Base-by-base conservation (phyloP, 805 yeast species). In the Torulaspora quercuum region DNA sequence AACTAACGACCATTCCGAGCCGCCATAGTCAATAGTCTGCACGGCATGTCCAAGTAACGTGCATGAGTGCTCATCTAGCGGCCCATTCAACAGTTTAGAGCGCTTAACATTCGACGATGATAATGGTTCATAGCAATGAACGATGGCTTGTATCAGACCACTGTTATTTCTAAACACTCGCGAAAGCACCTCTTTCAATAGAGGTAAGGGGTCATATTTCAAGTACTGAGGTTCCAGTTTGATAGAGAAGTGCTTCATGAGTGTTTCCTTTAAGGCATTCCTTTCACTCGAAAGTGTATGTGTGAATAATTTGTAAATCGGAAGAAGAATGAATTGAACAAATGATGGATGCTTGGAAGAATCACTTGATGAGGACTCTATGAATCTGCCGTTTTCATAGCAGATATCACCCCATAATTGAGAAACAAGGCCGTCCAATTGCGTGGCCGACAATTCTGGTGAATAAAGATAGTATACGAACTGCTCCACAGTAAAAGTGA, bases 341-440 rank as follows among this genome's bases (percentile, higher is more conserved):
- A 90, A 83, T 1, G 86, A 56, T 35, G 76, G 52, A 25, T 50
- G 22, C 45, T 49, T 22, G 0, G 55, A 55, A 0, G 69, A 52
- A 2, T 22, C 31, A 14, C 23, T 17, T 7, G 28, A 7, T 19
- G 29, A n/a, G 8, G 13, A 14, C 5, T 8, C 21, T 5, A 7
- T 30, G 46, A 87, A 80, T 35, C 63, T 70, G 7, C 74, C 69
- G 1, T 63, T 47, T 0, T 44, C 37, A 52, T 64, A 85, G 48
- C 69, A 78, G 5, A 76, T 53, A 43, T 82, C 80, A 0, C 95
- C 96, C 96, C 97, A 89, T 13, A 88, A 63, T 38, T 77, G 66
- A 27, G 56, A 52, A 0, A 75, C 63, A 53, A 88, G 75, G 2
- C 62, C 61, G 2, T 55, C 60, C 2, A 55, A 42, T 21, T 50